Base-by-base conservation (phyloP, 2,329 filamentous ascomycete species). In the Thielaviopsis musarum region DNA sequence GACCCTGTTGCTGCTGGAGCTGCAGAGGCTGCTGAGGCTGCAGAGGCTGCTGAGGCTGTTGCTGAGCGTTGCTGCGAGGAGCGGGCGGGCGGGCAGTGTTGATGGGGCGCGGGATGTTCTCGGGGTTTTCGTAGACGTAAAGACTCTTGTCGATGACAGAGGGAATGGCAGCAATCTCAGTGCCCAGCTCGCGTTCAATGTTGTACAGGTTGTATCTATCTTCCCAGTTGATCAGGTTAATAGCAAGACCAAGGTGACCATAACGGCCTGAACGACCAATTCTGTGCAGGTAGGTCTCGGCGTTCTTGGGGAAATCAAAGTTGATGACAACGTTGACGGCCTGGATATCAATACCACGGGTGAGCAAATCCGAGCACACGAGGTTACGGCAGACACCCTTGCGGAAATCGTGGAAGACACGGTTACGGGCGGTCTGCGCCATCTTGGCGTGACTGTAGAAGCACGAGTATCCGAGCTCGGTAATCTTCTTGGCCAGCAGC, bases 241-340 rank as follows among this genome's bases (percentile, higher is more conserved):
- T 98, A 64, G 94, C 94, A 65, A 98, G 77, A 80, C 93, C 93
- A 68, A 97, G 80, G 74, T 98, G 93, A 65, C 93, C 93, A 70
- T 95, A 98, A 65, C 93, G 88, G 65, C 93, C 93, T 57, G 93
- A 98, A 69, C 93, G 88, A 77, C 93, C 93, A 70, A 98, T 98
- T 66, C 93, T 89, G 74, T 98, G 93, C 61, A 98, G 83, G 70
- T 98, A 98, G 0, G 93, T 98, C 74, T 98, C 93, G 17, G 93
- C 94, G 68, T 98, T 98, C 77, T 98, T 98, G 59, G 93, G 93
- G 71, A 98, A 98, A 69, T 98, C 93, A 68, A 98, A 98, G 76
- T 98, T 98, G 81, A 98, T 98, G 70, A 98, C 93, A 59, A 98
- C 93, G 67, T 98, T 98, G 69, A 98, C 93, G 58, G 93, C 93